Evolutionary conservation across 805 yeast species (phyloP), one percentile per base, ranked within the genome.

Genomic region (Jamesozyma gamospora): DNA sequence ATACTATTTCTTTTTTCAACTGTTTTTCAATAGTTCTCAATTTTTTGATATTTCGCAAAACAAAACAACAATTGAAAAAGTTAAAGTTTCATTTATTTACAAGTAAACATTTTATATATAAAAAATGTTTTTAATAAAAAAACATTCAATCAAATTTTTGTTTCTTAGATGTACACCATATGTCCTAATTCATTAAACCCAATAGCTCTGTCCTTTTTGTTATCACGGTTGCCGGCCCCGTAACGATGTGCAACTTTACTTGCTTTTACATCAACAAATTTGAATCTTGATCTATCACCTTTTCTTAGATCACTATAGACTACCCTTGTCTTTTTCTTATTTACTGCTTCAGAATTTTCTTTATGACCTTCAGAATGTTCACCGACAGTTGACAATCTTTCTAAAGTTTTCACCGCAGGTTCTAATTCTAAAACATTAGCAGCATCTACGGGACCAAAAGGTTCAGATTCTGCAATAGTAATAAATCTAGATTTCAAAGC

Each of bases 401-500:
- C 75, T 50, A 88, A 70, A 3, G 92, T 82, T 28, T 70, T 76
- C 35, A 77, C 74, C 24, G 97, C 96, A n/a, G 95, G 94, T 58
- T 84, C 88, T 47, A 90, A 70, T 32, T 73, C 87, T 47, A 85
- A 75, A 30, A 82, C 74, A 41, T 77, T 68, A 36, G 98, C 96
- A 12, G 98, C 96, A 56, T 92, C 97, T 5, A 87, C 72, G 4
- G 96, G 95, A 6, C 96, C 96, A 58, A 90, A 88, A 9, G 95
- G 95, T 65, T 87, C 94, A 21, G 87, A 79, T 64, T 90, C 98
- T 9, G 95, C 90, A 58, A 90, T 79, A 11, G 94, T 82, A 56
- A 85, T 64, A 67, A 88, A 88, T 48, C 90, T 71, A 47, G 94
- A 85, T 47, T 77, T 77, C 46, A 80, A 68, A 2, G 95, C 82